These are phyloP conservation scores for Citrus inodora DNA, from an alignment of 345 rosid species.

Conservation along the genomic window DNA sequence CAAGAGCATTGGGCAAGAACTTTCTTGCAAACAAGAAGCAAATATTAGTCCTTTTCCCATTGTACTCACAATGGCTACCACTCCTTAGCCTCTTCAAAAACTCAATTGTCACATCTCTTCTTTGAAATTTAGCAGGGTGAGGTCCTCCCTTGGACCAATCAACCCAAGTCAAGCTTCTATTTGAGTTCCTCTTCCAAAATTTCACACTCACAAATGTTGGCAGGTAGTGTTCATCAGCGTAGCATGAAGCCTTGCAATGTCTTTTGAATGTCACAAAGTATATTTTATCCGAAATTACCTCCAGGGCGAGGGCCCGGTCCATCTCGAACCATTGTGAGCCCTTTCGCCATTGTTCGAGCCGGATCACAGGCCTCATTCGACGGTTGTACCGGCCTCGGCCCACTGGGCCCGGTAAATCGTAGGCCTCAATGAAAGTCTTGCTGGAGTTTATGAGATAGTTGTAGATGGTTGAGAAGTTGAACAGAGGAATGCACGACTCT, in stretches of 20 bases:
- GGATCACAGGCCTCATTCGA: constrained; percentile 46
- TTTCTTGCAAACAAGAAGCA: constrained; percentile 92
- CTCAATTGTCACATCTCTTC: constrained; percentile 39
- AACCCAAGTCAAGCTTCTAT: constrained; percentile 65
- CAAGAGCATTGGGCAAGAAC: constrained; percentile 47
- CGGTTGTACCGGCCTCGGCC: constrained; percentile 70
- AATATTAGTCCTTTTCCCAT: constrained; percentile 35
- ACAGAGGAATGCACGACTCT: constrained; percentile 78
- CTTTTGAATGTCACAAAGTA: constrained; percentile 42
- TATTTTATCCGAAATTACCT: constrained; percentile 50
- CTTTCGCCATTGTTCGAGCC: constrained; percentile 58
- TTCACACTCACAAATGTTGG: constrained; percentile 55
- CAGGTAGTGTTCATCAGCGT: constrained; percentile 74
- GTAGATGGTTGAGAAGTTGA: constrained; percentile 68
- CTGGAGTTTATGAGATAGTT: constrained; percentile 49
- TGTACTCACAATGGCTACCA: constrained; percentile 43
- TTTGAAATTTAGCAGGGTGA: constrained; percentile 53
- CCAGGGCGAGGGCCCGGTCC: constrained; percentile 58
- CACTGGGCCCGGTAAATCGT: constrained; percentile 47
- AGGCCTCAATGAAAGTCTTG: constrained; percentile 41
- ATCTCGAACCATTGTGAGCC: constrained; percentile 93
- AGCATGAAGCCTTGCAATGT: constrained; percentile 46
- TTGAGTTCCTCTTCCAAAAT: constrained; percentile 45
- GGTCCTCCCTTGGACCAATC: constrained; percentile 85
- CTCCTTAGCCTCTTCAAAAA: constrained; percentile 54